Conservation (phyloP, 768 basidiomycete species). For the Pleurotus tuoliensis region DNA sequence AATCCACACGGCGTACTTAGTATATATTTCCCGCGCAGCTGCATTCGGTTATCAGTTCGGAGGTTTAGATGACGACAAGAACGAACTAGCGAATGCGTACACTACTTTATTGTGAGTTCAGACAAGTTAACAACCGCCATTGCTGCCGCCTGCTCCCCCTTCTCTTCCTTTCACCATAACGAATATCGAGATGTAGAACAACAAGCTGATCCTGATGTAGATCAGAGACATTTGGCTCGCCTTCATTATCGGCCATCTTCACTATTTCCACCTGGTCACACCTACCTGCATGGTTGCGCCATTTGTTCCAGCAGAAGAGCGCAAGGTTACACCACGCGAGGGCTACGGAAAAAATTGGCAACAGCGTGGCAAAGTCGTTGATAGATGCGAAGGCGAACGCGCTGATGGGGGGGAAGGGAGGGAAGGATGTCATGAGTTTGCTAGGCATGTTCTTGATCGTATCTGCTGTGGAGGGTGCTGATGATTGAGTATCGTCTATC, state of each 20-base stretch:
- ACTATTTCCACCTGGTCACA: slow-evolving; percentile 36
- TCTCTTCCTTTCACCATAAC: neutral
- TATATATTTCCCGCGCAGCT: slow-evolving; percentile 23
- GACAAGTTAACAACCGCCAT: slow-evolving; percentile 15
- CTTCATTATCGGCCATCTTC: slow-evolving; percentile 42
- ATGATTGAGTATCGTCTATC: neutral
- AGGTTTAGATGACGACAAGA: slow-evolving; percentile 28
- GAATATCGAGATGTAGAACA: too few species aligned
- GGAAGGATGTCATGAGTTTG: slow-evolving; percentile 30
- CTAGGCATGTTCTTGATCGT: neutral
- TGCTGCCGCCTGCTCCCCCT: too few species aligned
- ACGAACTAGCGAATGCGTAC: too few species aligned
- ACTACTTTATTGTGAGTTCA: too few species aligned
- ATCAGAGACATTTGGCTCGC: slow-evolving; percentile 46
- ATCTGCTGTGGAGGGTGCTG: neutral
- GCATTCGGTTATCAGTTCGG: slow-evolving; percentile 58
- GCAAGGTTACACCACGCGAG: slow-evolving; percentile 36
- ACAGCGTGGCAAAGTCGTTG: slow-evolving; percentile 41
- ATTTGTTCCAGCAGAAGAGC: slow-evolving; percentile 40
- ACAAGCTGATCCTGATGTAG: slow-evolving; percentile 12
- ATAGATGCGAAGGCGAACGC: slow-evolving; percentile 45
- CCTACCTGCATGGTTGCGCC: slow-evolving; percentile 40
- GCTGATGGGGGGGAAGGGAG: slow-evolving; percentile 42
- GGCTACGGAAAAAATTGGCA: slow-evolving; percentile 39
- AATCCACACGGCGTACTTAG: neutral